phyloP scores from a whole-genome alignment of 2,329 filamentous ascomycete genomes.

The Thielaviopsis ethacetica region DNA sequence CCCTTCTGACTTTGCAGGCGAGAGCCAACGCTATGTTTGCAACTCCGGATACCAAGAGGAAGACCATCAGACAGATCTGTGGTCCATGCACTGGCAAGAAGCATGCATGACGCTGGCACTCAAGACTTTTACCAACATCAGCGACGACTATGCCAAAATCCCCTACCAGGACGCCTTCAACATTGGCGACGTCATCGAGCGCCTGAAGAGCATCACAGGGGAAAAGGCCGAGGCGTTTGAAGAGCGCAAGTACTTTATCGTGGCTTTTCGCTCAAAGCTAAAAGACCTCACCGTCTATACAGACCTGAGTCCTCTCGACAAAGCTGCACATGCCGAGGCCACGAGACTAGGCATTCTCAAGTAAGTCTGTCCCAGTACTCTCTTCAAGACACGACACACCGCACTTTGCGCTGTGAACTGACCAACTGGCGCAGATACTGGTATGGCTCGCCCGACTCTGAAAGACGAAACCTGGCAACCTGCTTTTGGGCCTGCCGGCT shows the following conservation, averaged over 20 bases:
- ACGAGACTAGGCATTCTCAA: conserved; percentile 71
- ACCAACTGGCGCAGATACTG: conserved; percentile 47
- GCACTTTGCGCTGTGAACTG: not conserved
- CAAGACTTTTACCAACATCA: conserved; percentile 42
- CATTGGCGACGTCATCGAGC: conserved; percentile 46
- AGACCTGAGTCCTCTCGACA: conserved; percentile 57
- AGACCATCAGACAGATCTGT: conserved; percentile 57
- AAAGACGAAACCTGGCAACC: conserved; percentile 67
- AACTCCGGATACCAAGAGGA: conserved; percentile 61
- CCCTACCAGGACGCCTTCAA: conserved; percentile 64
- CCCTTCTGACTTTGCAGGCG: not conserved
- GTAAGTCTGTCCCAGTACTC: conserved; percentile 23
- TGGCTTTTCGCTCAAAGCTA: conserved; percentile 65
- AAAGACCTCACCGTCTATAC: conserved; percentile 49
- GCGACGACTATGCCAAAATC: conserved; percentile 59
- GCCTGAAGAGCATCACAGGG: conserved; percentile 27
- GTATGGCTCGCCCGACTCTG: conserved; percentile 59
- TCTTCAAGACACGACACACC: not conserved
- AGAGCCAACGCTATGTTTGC: conserved; percentile 29
- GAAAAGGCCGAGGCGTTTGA: conserved; percentile 37
- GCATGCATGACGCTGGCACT: conserved; percentile 58
- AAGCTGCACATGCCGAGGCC: conserved; percentile 65
- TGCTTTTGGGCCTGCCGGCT: conserved; percentile 48
- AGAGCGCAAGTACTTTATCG: conserved; percentile 58
- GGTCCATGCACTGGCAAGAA: conserved; percentile 46